These are phyloP conservation scores for Gossypium thurberi DNA, from an alignment of 345 rosid species.

Conservation along the genomic window DNA sequence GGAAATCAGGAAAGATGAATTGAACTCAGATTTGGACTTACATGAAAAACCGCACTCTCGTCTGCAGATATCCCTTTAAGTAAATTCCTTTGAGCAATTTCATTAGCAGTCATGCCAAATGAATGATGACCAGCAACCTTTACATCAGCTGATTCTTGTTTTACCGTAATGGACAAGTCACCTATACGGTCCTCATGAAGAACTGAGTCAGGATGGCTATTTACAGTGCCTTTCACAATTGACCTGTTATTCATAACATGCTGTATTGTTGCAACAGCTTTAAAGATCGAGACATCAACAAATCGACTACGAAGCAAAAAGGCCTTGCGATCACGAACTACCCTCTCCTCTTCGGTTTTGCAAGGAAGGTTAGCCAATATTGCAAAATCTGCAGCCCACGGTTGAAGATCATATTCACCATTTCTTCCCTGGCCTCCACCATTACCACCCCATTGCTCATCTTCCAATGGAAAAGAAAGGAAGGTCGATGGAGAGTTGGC, in stretches of 20 bases:
- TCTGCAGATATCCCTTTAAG: slow-evolving; percentile 66
- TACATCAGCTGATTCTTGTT: slow-evolving; percentile 32
- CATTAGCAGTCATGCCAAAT: slow-evolving; percentile 27
- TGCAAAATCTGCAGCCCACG: slow-evolving; percentile 67
- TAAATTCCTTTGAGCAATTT: slow-evolving; percentile 37
- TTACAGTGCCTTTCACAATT: slow-evolving; percentile 17
- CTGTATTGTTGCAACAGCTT: slow-evolving; percentile 43
- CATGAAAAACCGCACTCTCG: slow-evolving; percentile 57
- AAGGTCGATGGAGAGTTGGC: slow-evolving; percentile 37
- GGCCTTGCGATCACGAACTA: slow-evolving; percentile 53
- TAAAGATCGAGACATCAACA: slow-evolving; percentile 50
- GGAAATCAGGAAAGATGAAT: background rate
- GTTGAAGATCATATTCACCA: slow-evolving; percentile 44
- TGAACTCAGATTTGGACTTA: slow-evolving; percentile 24
- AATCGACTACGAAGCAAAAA: slow-evolving; percentile 55
- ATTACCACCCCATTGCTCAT: slow-evolving; percentile 57
- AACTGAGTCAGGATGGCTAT: slow-evolving; percentile 17
- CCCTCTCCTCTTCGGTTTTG: slow-evolving; percentile 67
- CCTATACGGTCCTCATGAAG: slow-evolving; percentile 42
- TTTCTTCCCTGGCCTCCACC: slow-evolving; percentile 66
- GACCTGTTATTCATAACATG: slow-evolving; percentile 23
- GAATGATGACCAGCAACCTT: slow-evolving; percentile 20
- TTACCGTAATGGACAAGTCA: slow-evolving; percentile 48
- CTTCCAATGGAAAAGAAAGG: slow-evolving; percentile 45
- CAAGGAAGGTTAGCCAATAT: slow-evolving; percentile 49